phyloP scores from a whole-genome alignment of 441 rosid species.

The Populus hybrid region DNA sequence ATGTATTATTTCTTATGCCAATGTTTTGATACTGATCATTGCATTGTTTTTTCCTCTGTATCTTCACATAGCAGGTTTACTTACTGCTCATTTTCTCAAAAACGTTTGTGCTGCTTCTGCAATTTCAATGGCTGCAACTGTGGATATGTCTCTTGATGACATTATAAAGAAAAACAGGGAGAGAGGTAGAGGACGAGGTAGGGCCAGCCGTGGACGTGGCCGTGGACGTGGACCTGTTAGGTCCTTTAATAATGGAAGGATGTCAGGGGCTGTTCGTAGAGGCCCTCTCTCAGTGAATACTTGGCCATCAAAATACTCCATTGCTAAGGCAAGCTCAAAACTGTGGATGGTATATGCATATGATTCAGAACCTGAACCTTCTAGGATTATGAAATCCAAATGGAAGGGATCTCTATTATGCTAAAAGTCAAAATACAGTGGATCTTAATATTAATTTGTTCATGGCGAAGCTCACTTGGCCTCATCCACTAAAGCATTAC shows the following conservation, averaged over 20 bases:
- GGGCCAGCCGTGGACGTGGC: slow-evolving; percentile 47
- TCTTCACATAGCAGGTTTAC: slow-evolving; percentile 15
- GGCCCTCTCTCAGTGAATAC: no score
- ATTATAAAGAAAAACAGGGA: slow-evolving; percentile 65
- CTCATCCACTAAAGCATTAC: slow-evolving; percentile 31
- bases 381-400: slow-evolving; percentile 32
- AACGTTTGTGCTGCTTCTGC: slow-evolving; percentile 3
- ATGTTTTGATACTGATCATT: background rate
- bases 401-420: slow-evolving; percentile 32
- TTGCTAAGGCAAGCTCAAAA: slow-evolving; percentile 94
- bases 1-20: background rate
- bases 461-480: slow-evolving; percentile 47
- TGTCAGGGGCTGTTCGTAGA: slow-evolving; percentile 49
- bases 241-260: slow-evolving; percentile 56
- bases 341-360: slow-evolving; percentile 50
- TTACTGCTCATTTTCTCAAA: background rate
- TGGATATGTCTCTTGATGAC: slow-evolving; percentile 90
- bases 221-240: slow-evolving; percentile 44
- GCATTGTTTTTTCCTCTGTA: no score
- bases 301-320: slow-evolving; percentile 59
- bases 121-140: slow-evolving; percentile 55
- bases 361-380: slow-evolving; percentile 47
- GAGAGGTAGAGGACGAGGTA: slow-evolving; percentile 61
- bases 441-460: slow-evolving; percentile 26
- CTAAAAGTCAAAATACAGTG: slow-evolving; percentile 31